Evolutionary conservation across 1,139 yeast species (phyloP), one percentile per base, ranked within the genome.

Genomic region (Citeromyces hawaiiensis): DNA sequence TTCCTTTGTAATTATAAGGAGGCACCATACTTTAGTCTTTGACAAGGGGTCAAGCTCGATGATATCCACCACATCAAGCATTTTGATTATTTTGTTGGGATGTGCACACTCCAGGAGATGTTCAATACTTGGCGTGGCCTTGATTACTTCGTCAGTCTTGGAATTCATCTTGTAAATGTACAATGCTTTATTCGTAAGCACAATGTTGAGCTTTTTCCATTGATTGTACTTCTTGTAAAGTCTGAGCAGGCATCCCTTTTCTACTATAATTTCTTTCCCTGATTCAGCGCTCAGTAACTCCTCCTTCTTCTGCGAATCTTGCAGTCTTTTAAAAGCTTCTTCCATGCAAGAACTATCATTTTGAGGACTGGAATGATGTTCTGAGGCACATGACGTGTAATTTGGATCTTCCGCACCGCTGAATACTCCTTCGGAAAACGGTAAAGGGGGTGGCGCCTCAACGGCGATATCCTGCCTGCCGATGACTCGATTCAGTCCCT

Each of bases 11-110:
- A 73, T 69, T 17, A 73, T 54, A 40, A 70, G 53, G 50, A 72
- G 52, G 46, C 78, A 72, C 60, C 66, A 69, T 35, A 50, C 47
- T 44, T 64, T 69, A 8, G 67, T 52, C 40, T 57, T 60, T 6
- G 71, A 61, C 18, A 68, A 41, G 2, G 75, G 68, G 42, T 72
- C 78, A 36, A 71, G 52, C 45, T 73, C 80, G 35, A 72, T 69
- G 23, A 67, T 74, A 47, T 73, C 80, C 11, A 66, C 52, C n/a
- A 74, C 52, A 36, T 66, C 64, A 5, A 50, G 47, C 5, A 68
- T 50, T 4, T 54, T 49, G 7, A 70, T 54, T 33, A 49, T 47
- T 48, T 68, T 67, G 45, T 51, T 6, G 55, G 55, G 35, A 46
- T 39, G 32, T 11, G 15, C 13, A 29, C 15, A 29, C 15, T 29